Evolutionary conservation across 441 rosid genomes (phyloP).

Genomic region (Pelargonium fulgidum): DNA sequence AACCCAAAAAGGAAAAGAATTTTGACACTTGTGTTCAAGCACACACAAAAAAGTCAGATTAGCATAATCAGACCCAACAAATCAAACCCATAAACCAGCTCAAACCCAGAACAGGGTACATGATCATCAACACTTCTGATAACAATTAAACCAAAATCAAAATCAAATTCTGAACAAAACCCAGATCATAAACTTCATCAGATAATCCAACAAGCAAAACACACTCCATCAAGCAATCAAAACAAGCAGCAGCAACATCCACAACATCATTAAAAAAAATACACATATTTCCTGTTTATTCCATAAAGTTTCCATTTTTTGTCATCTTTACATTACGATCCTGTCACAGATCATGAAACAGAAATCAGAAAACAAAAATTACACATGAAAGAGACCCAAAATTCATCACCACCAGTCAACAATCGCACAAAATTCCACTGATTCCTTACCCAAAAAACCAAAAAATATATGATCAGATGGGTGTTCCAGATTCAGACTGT

Average conservation of each 20-base stretch:
- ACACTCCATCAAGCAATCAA: conserved; percentile 26
- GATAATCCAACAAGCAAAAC: conserved; percentile 17
- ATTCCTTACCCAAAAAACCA: conserved; percentile 20
- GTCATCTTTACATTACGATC: conserved; percentile 27
- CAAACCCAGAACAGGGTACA: conserved; percentile 27
- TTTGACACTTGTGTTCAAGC: conserved; percentile 47
- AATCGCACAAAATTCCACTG: conserved; percentile 32
- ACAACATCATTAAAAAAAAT: conserved; percentile 14
- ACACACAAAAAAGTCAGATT: conserved; percentile 32
- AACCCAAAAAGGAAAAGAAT: conserved; percentile 36
- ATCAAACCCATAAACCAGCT: conserved; percentile 27
- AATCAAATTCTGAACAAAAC: conserved; percentile 19
- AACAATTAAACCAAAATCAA: conserved; percentile 18
- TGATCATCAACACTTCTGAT: conserved; percentile 13
- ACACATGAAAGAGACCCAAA: conserved; percentile 31
- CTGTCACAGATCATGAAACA: conserved; percentile 31
- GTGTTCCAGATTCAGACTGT: conserved; percentile 23
- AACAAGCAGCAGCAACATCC: conserved; percentile 20
- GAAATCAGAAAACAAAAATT: conserved; percentile 33
- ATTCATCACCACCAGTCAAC: conserved; percentile 47
- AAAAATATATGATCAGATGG: conserved; percentile 23
- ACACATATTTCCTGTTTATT: conserved; percentile 1
- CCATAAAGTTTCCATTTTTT: conserved; percentile 14
- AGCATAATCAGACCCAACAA: conserved; percentile 33
- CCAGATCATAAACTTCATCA: conserved; percentile 35